phyloP scores from a whole-genome alignment of 2,329 filamentous ascomycete genomes.

The Colletotrichum tropicale region DNA sequence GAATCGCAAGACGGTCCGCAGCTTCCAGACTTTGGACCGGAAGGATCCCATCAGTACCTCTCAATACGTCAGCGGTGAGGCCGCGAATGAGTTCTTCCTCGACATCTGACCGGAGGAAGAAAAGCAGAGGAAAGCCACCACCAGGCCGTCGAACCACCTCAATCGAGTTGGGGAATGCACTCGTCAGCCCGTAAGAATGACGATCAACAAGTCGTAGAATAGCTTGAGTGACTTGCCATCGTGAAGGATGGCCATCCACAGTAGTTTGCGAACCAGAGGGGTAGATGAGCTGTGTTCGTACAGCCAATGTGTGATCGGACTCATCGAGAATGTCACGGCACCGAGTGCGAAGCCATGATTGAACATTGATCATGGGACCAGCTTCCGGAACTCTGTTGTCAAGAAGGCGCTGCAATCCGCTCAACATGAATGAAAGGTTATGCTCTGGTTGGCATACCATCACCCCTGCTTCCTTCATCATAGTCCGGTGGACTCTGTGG shows the following conservation, averaged over 20 bases:
- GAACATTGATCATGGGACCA: conserved; percentile 51
- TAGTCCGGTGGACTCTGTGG: conserved; percentile 38
- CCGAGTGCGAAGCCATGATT: conserved; percentile 51
- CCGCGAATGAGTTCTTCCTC: conserved; percentile 46
- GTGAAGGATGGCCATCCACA: conserved; percentile 57
- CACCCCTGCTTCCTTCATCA: conserved; percentile 50
- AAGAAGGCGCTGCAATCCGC: conserved; percentile 60
- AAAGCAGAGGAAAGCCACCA: conserved; percentile 58
- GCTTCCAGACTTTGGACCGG: conserved; percentile 30
- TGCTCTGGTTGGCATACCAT: conserved; percentile 68
- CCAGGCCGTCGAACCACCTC: conserved; percentile 45
- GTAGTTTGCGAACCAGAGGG: conserved; percentile 52
- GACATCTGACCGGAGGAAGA: conserved; percentile 54
- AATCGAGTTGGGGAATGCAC: conserved; percentile 43
- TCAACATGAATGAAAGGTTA: conserved; percentile 67
- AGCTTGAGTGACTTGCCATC: conserved; percentile 51
- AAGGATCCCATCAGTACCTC: conserved; percentile 32
- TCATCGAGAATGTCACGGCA: conserved; percentile 70
- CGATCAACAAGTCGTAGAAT: conserved; percentile 44
- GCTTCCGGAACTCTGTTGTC: conserved; percentile 48
- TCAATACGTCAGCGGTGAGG: conserved; percentile 43
- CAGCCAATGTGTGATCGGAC: conserved; percentile 59
- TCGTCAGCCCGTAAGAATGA: conserved; percentile 39
- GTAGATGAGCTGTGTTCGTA: conserved; percentile 62
- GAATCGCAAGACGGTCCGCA: conserved; percentile 31